phyloP scores from a whole-genome alignment of 2,329 filamentous ascomycete species.

The Fusarium sarcochroum region DNA sequence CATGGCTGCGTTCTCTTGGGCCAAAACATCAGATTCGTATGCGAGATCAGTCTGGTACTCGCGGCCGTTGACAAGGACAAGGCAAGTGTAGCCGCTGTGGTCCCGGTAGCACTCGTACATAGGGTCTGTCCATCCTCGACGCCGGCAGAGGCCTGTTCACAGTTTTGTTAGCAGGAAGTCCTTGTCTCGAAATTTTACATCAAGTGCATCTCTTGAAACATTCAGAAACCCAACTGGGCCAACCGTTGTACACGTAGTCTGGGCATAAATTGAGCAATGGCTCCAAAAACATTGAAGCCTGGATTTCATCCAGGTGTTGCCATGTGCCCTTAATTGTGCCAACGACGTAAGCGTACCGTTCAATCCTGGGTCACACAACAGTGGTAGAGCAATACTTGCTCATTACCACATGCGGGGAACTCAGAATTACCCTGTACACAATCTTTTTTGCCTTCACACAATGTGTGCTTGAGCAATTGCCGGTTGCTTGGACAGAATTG shows the following conservation, averaged over 20 bases:
- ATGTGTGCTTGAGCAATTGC: constrained; percentile 36
- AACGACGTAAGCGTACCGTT: constrained; percentile 1
- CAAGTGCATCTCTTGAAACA: background rate
- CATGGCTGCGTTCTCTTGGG: constrained; percentile 94
- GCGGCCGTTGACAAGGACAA: constrained; percentile 94
- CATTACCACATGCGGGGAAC: constrained; percentile 33
- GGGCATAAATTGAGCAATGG: background rate
- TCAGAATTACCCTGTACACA: constrained; percentile 18
- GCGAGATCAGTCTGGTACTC: constrained; percentile 93
- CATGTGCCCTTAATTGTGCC: constrained; percentile 12
- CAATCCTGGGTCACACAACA: constrained; percentile 9
- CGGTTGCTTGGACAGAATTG: constrained; percentile 37
- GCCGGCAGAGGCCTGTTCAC: constrained; percentile 86
- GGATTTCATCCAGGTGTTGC: background rate
- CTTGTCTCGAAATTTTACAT: background rate
- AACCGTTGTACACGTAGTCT: background rate
- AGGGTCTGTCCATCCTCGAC: constrained; percentile 93
- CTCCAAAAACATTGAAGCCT: background rate
- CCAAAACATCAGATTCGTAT: constrained; percentile 85
- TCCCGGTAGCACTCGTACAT: constrained; percentile 86
- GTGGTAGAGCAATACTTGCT: constrained; percentile 18
- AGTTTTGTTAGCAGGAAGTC: constrained; percentile 53
- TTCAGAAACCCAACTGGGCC: background rate
- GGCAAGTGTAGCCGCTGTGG: constrained; percentile 84
- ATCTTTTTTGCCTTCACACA: constrained; percentile 7